Base-by-base conservation (phyloP, 495 filamentous ascomycete genomes). In the Hyaloscypha finlandica region DNA sequence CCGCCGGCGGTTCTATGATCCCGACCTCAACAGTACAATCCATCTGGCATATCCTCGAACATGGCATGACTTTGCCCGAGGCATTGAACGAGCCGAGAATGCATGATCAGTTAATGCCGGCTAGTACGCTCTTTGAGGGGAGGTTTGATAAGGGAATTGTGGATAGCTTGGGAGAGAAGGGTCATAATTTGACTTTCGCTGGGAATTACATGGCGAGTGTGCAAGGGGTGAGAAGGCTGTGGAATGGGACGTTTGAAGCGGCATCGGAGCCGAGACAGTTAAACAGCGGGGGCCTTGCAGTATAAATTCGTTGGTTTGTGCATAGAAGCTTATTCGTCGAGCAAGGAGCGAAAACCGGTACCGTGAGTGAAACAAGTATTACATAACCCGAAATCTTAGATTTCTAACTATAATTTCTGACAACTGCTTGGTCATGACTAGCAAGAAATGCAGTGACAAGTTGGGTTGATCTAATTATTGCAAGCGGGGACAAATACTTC, bases 1-100 rank as follows among this genome's bases (percentile, higher is more conserved):
- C 92, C 0, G 93, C 93, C 0, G 94, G 94, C 29, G 94, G 94
- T 8, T 91, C 87, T n/a, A 84, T 91, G 6, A 97, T 97, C 74
- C 94, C 94, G 76, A 96, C 92, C 0, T 80, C 91, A 0, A 94
- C 90, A 0, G 83, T 93, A 54, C 92, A 95, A 76, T 88, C 86
- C 61, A 83, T 94, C 29, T 89, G 89, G 71, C 82, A 92, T 71
- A 80, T 91, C 6, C 79, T 97, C 0, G 91, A 94, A 64, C 81
- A 85, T 30, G 80, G 81, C 51, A 77, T 88, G 70, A 84, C 79
- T 1, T 77, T 88, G 53, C 71, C 79, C 5, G 81, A 89, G 48
- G 88, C 91, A 0, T 79, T 97, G 22, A 85, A 85, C 0, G 71
- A 79, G 45, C 90, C 92, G 3, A 78, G 93, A 0, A 70, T 95